Conservation (phyloP, 768 basidiomycete species). For the Boletus rex-veris region DNA sequence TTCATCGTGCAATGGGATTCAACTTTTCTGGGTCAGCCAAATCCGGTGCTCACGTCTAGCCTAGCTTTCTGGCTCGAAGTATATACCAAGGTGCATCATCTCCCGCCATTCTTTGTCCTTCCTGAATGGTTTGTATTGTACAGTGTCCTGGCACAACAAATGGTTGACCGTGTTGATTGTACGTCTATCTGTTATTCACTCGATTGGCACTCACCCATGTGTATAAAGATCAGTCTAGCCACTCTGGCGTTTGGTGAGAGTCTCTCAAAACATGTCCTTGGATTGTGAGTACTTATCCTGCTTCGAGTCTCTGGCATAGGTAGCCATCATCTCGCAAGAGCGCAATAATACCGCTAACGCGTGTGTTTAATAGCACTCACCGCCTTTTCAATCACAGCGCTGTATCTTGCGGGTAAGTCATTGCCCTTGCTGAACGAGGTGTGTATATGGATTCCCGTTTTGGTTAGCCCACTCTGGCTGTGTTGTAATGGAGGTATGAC, state of each 20-base stretch:
- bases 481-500: not conserved
- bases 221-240: conserved; percentile 1
- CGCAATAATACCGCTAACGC: not conserved
- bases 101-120: not conserved
- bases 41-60: not conserved
- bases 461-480: no score
- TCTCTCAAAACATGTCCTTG: not conserved
- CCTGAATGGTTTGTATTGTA: not conserved
- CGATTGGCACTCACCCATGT: not conserved
- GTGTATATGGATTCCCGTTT: not conserved
- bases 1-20: conserved; percentile 14
- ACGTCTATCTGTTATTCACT: not conserved
- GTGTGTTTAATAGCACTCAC: conserved; percentile 2
- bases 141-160: conserved; percentile 10
- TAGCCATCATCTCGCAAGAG: not conserved
- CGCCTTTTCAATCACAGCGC: not conserved
- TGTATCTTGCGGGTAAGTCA: not conserved
- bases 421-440: conserved; percentile 9
- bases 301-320: conserved; percentile 7
- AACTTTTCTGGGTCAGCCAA: not conserved
- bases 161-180: conserved; percentile 7
- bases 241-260: conserved; percentile 7
- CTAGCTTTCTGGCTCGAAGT: conserved; percentile 11
- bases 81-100: conserved; percentile 7
- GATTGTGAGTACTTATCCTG: not conserved